A percentile compares a stretch with the other conserved stretches of the same genome.
Conservation (phyloP, 164 flowering plant genomes). For the Sextonia rubra region DNA sequence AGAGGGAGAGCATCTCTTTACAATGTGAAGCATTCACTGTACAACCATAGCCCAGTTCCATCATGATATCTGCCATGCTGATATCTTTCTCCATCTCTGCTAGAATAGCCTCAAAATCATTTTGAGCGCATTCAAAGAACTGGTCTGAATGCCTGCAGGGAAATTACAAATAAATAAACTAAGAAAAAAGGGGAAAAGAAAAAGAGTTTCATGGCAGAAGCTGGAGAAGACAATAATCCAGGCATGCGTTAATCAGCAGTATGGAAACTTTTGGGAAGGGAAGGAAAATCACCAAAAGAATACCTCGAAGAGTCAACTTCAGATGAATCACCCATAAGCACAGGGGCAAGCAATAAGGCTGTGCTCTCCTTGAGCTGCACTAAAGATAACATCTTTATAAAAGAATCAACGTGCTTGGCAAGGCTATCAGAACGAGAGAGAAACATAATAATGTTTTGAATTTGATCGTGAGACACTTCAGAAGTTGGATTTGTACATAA, state of each 20-base stretch:
- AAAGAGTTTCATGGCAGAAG: not conserved
- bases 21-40: slow-evolving; percentile 65
- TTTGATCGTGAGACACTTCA: slow-evolving; percentile 48
- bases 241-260: not conserved
- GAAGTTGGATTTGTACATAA: slow-evolving; percentile 41
- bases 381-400: slow-evolving; percentile 57
- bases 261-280: not conserved
- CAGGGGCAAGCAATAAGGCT: slow-evolving; percentile 49
- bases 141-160: slow-evolving; percentile 55
- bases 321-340: slow-evolving; percentile 49
- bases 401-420: slow-evolving; percentile 68
- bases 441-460: slow-evolving; percentile 67
- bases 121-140: slow-evolving; percentile 38
- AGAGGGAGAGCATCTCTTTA: slow-evolving; percentile 71
- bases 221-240: not conserved
- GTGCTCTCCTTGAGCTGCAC: slow-evolving; percentile 41
- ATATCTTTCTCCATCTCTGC: slow-evolving; percentile 86
- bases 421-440: slow-evolving; percentile 70
- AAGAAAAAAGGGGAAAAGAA: not conserved
- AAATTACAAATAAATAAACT: not conserved
- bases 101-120: slow-evolving; percentile 72
- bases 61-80: slow-evolving; percentile 72
- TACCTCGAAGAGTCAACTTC: slow-evolving; percentile 59
- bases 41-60: slow-evolving; percentile 92
- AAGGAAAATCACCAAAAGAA: not conserved